Percentiles rank a stretch among this genome's conserved stretches.
Conservation (phyloP, 2,329 filamentous ascomycete genomes). For the Plenodomus tracheiphilus region DNA sequence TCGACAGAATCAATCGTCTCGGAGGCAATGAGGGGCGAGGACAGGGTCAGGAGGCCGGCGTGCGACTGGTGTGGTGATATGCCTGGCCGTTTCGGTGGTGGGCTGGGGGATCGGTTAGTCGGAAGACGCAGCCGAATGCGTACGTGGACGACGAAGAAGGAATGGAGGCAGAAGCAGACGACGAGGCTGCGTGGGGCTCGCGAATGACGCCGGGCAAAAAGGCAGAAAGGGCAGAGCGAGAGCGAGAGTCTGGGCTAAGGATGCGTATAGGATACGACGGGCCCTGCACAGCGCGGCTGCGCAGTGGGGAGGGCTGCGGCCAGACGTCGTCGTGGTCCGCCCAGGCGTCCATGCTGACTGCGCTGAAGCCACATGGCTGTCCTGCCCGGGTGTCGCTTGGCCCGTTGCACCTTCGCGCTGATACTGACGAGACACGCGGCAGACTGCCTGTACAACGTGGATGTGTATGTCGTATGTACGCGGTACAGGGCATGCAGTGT, state of each 20-base stretch:
- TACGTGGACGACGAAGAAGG: conserved; percentile 17
- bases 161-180: not conserved
- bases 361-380: conserved; percentile 13
- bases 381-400: too few species aligned
- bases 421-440: not conserved
- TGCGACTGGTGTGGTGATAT: conserved; percentile 55
- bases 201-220: conserved; percentile 6
- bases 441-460: too few species aligned
- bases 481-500: too few species aligned
- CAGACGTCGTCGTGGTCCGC: conserved; percentile 19
- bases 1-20: conserved; percentile 42
- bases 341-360: conserved; percentile 23
- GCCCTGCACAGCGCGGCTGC: conserved; percentile 11
- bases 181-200: not conserved
- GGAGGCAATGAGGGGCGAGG: conserved; percentile 51
- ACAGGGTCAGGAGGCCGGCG: conserved; percentile 53
- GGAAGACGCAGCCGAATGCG: conserved; percentile 19
- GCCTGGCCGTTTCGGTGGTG: conserved; percentile 40
- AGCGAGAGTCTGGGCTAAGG: conserved; percentile 14
- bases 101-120: conserved; percentile 37
- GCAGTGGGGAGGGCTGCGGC: conserved; percentile 26
- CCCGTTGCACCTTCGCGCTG: conserved; percentile 8
- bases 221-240: too few species aligned
- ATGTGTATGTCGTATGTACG: too few species aligned
- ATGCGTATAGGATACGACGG: conserved; percentile 12